These are phyloP conservation scores for Hyphopichia buzzinii DNA, from an alignment of 1,139 yeast species.

Conservation along the genomic window DNA sequence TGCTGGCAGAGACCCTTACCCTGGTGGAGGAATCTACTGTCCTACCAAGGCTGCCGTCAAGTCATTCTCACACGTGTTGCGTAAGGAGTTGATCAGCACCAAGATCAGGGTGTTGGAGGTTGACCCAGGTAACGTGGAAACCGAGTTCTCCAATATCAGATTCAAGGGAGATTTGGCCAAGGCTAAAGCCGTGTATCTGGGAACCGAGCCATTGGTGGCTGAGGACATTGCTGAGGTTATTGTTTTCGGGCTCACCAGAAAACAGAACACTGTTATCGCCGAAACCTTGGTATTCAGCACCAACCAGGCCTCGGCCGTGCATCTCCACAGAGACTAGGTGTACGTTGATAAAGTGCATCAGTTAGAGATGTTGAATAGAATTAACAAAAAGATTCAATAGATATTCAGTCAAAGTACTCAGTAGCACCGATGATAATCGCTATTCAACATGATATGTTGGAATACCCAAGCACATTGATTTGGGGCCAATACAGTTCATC, in stretches of 20 bases:
- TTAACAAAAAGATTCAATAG: too few species aligned
- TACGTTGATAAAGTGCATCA: too few species aligned
- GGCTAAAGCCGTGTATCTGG: conserved; percentile 73
- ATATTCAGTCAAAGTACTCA: too few species aligned
- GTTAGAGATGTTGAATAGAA: too few species aligned
- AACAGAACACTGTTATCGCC: conserved; percentile 73
- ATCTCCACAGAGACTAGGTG: conserved; percentile 38
- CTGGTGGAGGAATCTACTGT: conserved; percentile 84
- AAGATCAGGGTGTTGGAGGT: conserved; percentile 76
- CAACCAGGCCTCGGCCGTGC: conserved; percentile 75
- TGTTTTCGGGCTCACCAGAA: conserved; percentile 69
- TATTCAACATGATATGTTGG: too few species aligned
- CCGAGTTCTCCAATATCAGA: conserved; percentile 78
- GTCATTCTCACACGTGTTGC: conserved; percentile 70
- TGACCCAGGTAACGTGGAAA: conserved; percentile 87
- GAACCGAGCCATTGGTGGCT: conserved; percentile 70
- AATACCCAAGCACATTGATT: too few species aligned
- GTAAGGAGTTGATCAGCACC: conserved; percentile 76
- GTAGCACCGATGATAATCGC: too few species aligned
- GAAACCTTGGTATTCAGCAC: conserved; percentile 75
- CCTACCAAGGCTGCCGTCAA: conserved; percentile 84
- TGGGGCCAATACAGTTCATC: too few species aligned
- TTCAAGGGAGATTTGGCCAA: conserved; percentile 66
- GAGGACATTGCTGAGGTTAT: conserved; percentile 82
- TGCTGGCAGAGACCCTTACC: conserved; percentile 86